Base-by-base conservation (phyloP, 176 grass and related monocot species). In the Juncus effusus region DNA sequence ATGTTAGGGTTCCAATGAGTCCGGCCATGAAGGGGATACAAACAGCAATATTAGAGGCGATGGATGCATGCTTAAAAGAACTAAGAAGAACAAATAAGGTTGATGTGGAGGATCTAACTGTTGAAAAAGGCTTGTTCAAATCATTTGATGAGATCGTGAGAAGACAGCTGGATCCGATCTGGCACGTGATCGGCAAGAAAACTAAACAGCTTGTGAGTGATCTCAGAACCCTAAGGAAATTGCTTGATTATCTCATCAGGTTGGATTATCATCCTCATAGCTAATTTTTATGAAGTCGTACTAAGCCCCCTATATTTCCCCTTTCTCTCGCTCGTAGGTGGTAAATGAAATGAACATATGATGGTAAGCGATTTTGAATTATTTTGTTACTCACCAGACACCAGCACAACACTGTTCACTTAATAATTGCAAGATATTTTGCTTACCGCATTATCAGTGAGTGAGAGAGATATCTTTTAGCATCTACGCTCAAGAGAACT, bases 141-240 rank as follows among this genome's bases (percentile, higher is more conserved):
- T 96, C 92, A 8, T 96, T 96, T 11, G 92, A 96, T 66, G 92
- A 96, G 77, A 91, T 96, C 36, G 84, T 96, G 42, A 78, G 87
- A 76, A 76, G 79, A 61, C 92, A 96, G 63, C 87, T 91, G 14
- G 92, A 96, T 65, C 87, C 92, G 60, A 91, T 96, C 54, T 96
- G 92, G 92, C 85, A 96, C 73, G 91, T 87, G 42, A 78, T 96
- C n/a, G 92, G 92, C 44, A 96, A 89, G 85, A 96, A 96, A 82
- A 91, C 92, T 40, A 96, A 96, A 73, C 92, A 96, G 77, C 92
- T 96, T 28, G 87, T 96, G 14, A 60, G 79, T n/a, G 92, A 96
- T 79, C 92, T 96, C 63, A 88, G 87, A 83, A 96, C 92, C 60
- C 82, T 96, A 4, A 80, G 92, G 53, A 96, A 96, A 59, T 76